A percentile compares a stretch with the other conserved stretches of the same genome.
Evolutionary conservation across 192 early-diverging fungal genomes (phyloP).

Genomic region (Irineochytrium annulatum): DNA sequence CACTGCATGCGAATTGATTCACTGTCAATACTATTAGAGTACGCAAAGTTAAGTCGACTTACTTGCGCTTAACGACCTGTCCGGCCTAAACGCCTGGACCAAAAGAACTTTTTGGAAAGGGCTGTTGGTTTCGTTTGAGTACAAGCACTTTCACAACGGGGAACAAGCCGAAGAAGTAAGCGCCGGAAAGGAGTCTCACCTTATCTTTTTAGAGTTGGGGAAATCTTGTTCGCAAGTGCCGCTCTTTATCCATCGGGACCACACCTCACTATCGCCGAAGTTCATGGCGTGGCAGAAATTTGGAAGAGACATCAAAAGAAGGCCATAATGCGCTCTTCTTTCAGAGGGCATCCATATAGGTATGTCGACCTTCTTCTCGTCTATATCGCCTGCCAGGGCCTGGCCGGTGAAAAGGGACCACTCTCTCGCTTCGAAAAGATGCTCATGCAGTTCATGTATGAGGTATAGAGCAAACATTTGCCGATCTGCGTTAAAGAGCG

Average conservation of each 20-base stretch:
- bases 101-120: slow-evolving; percentile 50
- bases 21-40: slow-evolving; percentile 20
- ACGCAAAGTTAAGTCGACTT: slow-evolving; percentile 13
- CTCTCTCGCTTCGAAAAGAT: slow-evolving; percentile 45
- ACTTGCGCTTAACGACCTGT: slow-evolving; percentile 51
- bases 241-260: slow-evolving; percentile 41
- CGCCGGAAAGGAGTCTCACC: slow-evolving; percentile 13
- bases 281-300: slow-evolving; percentile 22
- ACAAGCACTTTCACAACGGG: neutral
- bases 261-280: slow-evolving; percentile 33
- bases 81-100: slow-evolving; percentile 49
- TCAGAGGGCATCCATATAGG: slow-evolving; percentile 51
- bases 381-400: slow-evolving; percentile 28
- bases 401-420: slow-evolving; percentile 49
- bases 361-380: slow-evolving; percentile 13
- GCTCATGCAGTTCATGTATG: slow-evolving; percentile 31
- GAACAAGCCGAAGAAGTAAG: neutral
- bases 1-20: slow-evolving; percentile 33
- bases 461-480: slow-evolving; percentile 51
- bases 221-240: slow-evolving; percentile 32
- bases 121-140: slow-evolving; percentile 20
- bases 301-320: slow-evolving; percentile 23
- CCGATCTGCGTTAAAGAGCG: slow-evolving; percentile 51
- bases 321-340: slow-evolving; percentile 9
- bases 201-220: slow-evolving; percentile 28